Base-by-base conservation (phyloP, 1,284 basidiomycete genomes). In the Mycena sp. region DNA sequence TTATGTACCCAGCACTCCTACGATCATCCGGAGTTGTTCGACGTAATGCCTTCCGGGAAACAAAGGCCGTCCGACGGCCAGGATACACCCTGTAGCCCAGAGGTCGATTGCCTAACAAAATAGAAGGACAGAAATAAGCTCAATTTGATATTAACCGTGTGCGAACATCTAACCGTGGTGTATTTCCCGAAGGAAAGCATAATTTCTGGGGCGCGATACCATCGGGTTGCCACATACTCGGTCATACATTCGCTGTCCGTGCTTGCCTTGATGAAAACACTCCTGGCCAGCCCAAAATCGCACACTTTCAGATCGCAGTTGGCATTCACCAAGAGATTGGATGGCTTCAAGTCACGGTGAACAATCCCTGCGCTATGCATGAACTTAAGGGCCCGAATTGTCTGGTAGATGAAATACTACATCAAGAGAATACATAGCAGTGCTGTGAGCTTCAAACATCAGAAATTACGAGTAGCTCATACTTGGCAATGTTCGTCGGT, bases 21-120 rank as follows among this genome's bases (percentile, higher is more conserved):
- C n/a, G n/a, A n/a, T n/a, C n/a, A n/a, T n/a, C n/a, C n/a, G n/a
- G n/a, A n/a, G n/a, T n/a, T n/a, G n/a, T n/a, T n/a, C n/a, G n/a
- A n/a, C n/a, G n/a, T n/a, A n/a, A n/a, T n/a, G n/a, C n/a, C n/a
- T 92, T 6, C 94, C 94, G 0, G 94, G 94, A 82, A 96, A 96
- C 45, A 96, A 81, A 1, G 94, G 92, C 61, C 88, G 85, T 1
- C 90, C 89, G 32, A 82, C 94, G n/a, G 92, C 94, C 23, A 95
- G 80, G 70, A 96, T 94, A 74, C 93, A 95, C 0, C 94, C 94
- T 41, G 95, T 90, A 3, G 92, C 91, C 94, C 94, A 95, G 58
- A 93, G 82, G 72, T 93, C 92, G 69, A 93, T 90, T 32, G 90
- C 87, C 85, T 92, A 45, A 19, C 35, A 28, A 77, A 50, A 60